Conservation (phyloP, 176 grass and related monocot genomes). For the Eremochloa ophiuroides region DNA sequence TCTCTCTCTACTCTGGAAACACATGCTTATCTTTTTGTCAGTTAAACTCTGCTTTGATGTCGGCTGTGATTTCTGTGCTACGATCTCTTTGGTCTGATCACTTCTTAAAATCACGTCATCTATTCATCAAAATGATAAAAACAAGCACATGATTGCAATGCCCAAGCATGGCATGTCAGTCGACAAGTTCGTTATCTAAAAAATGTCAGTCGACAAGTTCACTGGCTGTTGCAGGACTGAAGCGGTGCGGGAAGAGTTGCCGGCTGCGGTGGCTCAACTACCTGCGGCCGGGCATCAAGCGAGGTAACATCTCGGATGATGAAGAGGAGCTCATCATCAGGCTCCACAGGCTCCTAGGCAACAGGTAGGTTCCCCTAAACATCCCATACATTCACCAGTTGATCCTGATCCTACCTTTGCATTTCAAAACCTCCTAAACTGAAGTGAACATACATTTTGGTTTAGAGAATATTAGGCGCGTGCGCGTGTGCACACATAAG, state of each 20-base stretch:
- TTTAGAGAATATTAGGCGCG: background rate
- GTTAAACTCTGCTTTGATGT: background rate
- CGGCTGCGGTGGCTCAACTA: slow-evolving; percentile 58
- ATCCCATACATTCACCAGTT: background rate
- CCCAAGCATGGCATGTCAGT: background rate
- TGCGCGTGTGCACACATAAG: no score
- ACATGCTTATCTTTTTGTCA: background rate
- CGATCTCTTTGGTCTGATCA: background rate
- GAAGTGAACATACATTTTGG: background rate
- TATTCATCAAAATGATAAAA: background rate
- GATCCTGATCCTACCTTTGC: background rate
- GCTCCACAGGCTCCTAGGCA: slow-evolving; percentile 73
- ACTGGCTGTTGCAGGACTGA: slow-evolving; percentile 48
- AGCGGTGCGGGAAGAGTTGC: slow-evolving; percentile 62
- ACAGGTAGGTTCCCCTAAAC: slow-evolving; percentile 48
- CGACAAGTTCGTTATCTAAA: background rate
- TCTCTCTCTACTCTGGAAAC: background rate
- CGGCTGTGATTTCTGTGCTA: background rate
- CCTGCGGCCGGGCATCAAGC: slow-evolving; percentile 62
- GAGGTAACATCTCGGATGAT: slow-evolving; percentile 66
- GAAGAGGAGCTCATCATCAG: slow-evolving; percentile 77
- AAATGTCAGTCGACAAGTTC: no score
- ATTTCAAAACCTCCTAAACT: background rate
- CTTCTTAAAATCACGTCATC: background rate
- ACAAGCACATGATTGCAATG: background rate